phyloP scores from a whole-genome alignment of 78 protist genomes.

The Isochrysis galbana region DNA sequence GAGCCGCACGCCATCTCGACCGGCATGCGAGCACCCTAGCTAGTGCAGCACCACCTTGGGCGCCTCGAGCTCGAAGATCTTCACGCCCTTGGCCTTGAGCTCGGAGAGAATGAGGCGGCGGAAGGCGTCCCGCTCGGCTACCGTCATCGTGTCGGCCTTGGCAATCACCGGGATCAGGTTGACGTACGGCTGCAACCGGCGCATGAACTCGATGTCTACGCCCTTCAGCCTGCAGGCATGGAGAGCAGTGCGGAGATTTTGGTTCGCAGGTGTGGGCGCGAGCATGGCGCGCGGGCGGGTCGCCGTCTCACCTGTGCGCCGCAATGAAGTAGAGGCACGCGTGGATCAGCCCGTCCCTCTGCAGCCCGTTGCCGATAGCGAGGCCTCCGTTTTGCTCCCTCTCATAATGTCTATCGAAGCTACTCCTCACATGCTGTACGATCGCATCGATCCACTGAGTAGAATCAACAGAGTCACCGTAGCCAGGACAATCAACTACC shows the following conservation, averaged over 20 bases:
- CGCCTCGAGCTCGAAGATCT: background rate
- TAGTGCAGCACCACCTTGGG: too few species aligned
- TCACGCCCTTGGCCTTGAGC: background rate
- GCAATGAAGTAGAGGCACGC: slow-evolving; percentile 13
- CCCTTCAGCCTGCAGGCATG: slow-evolving; percentile 33
- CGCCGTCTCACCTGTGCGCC: too few species aligned
- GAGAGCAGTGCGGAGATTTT: too few species aligned
- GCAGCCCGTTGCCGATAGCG: background rate
- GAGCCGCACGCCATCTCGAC: too few species aligned
- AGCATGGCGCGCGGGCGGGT: too few species aligned
- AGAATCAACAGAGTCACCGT: background rate
- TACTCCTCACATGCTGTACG: background rate
- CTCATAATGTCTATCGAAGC: background rate
- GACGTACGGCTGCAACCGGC: background rate
- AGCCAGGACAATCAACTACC: slow-evolving; percentile 17
- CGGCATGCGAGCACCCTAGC: too few species aligned
- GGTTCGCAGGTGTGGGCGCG: too few species aligned
- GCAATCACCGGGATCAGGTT: background rate
- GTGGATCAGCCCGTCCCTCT: background rate
- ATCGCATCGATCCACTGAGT: background rate
- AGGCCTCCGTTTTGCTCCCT: background rate
- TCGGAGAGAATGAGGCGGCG: slow-evolving; percentile 7
- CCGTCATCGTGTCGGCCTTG: slow-evolving; percentile 11
- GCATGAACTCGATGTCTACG: background rate
- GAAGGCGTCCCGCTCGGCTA: slow-evolving; percentile 7